Percentiles rank a stretch among this genome's conserved stretches.
phyloP scores from a whole-genome alignment of 257 asterid species.

The Linderniella brevidens region DNA sequence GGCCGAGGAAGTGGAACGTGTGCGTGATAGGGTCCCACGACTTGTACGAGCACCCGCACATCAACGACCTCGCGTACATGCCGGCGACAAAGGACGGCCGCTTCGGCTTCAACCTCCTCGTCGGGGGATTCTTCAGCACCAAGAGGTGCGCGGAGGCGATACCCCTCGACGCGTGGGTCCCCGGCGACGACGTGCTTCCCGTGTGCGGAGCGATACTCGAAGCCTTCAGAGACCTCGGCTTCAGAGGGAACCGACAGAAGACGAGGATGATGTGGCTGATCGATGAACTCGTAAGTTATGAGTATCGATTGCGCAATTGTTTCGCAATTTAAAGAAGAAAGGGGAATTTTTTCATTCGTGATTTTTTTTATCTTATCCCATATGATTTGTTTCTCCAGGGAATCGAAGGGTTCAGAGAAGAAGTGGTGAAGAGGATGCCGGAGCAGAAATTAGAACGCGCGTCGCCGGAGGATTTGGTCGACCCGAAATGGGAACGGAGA shows the following conservation, averaged over 20 bases:
- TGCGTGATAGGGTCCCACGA: slow-evolving; percentile 90
- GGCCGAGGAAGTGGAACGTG: slow-evolving; percentile 98
- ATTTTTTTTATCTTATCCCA: not conserved
- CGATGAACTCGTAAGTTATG: slow-evolving; percentile 76
- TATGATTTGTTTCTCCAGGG: slow-evolving; percentile 29
- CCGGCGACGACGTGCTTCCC: slow-evolving; percentile 73
- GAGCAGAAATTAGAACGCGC: slow-evolving; percentile 37
- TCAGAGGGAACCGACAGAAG: slow-evolving; percentile 82
- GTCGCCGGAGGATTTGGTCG: slow-evolving; percentile 60
- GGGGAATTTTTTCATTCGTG: no score
- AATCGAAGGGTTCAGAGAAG: slow-evolving; percentile 71
- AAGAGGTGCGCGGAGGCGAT: slow-evolving; percentile 91
- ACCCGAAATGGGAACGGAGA: slow-evolving; percentile 62
- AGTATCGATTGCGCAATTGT: not conserved
- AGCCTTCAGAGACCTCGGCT: slow-evolving; percentile 75
- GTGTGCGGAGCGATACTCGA: slow-evolving; percentile 74
- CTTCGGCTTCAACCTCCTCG: slow-evolving; percentile 78
- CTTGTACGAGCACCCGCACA: slow-evolving; percentile 95
- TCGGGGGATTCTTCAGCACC: slow-evolving; percentile 87
- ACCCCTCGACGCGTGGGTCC: slow-evolving; percentile 97
- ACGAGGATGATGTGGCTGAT: slow-evolving; percentile 98
- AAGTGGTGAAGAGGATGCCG: slow-evolving; percentile 82
- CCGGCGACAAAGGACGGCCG: slow-evolving; percentile 70
- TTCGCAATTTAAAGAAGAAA: no score
- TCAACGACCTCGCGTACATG: slow-evolving; percentile 93